Base-by-base conservation (phyloP, 176 grass and related monocot genomes). In the Coix lacrymajobi region DNA sequence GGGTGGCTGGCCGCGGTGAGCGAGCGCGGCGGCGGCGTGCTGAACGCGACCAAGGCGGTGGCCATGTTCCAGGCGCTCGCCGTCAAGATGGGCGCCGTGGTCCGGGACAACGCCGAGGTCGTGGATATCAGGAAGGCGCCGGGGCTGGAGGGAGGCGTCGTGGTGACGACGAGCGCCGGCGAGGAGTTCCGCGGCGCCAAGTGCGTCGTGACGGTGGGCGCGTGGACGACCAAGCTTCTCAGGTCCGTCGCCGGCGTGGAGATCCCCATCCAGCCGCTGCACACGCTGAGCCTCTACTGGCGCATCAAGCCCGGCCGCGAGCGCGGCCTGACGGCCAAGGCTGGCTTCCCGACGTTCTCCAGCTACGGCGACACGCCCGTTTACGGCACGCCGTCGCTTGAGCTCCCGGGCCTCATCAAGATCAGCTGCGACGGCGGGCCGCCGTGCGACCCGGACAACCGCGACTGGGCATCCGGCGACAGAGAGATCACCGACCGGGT, bases 41-140 rank as follows among this genome's bases (percentile, higher is more conserved):
- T 97, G n/a, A 89, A 84, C 49, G 89, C 94, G 8, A 94, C 87
- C 62, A 94, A 97, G 84, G 84, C 89, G 0, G 87, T 97, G 29
- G 85, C 94, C 78, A 97, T 97, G 91, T 97, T 94, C 66, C 94
- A 97, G 82, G 74, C 86, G 13, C 84, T 93, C 38, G 94, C 91
- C 45, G 20, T 63, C 39, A 81, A 62, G 69, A 76, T 66, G 38
- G 94, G 91, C 19, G 84, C 75, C 22, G 69, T 89, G 37, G 31
- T 97, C 2, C 73, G 65, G 81, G 95, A 97, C 92, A 73, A 52
- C 26, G 44, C 51, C 1, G 86, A 91, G 86, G 90, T 97, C 4
- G 84, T 65, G 6, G 71, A 41, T 64, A 57, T 97, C 88, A 28
- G 49, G 0, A 52, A 52, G 49, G 45, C 45, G 45, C 45, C 45